Conservation (phyloP, 352 stramenopile species). For the Blastocystis sp. region DNA sequence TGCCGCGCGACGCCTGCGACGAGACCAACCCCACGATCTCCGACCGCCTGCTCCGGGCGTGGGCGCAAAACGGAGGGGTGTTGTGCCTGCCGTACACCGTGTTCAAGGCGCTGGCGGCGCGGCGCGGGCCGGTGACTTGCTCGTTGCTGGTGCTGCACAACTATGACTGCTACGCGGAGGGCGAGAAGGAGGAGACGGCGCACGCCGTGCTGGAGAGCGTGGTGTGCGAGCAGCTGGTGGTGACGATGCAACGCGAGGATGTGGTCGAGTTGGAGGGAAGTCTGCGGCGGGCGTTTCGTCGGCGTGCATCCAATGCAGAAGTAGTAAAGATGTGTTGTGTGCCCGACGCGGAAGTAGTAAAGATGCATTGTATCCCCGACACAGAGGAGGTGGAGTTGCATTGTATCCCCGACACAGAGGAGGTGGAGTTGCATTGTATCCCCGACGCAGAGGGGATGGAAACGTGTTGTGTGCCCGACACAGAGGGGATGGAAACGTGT, state of each 20-base stretch:
- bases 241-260: neutral
- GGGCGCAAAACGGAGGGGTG: slow-evolving; percentile 28
- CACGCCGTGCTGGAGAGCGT: neutral
- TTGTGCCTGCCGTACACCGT: slow-evolving; percentile 4
- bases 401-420: neutral
- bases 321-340: too few relatives aligned
- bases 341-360: neutral
- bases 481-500: too few relatives aligned
- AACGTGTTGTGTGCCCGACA: neutral
- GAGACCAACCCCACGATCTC: neutral
- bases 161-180: slow-evolving; percentile 40
- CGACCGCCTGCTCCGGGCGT: neutral
- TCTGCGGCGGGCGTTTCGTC: neutral
- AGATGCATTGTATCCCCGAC: neutral
- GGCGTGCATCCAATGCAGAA: too few relatives aligned
- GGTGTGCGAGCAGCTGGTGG: neutral
- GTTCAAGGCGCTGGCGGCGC: neutral
- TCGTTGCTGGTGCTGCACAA: slow-evolving; percentile 35
- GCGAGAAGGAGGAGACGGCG: neutral
- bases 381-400: too few relatives aligned
- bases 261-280: neutral
- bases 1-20: neutral
- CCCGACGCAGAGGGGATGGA: neutral
- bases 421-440: too few relatives aligned
- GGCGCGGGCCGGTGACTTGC: neutral